Conservation (phyloP, 306 rosid genomes). For the Fragaria ananassa region DNA sequence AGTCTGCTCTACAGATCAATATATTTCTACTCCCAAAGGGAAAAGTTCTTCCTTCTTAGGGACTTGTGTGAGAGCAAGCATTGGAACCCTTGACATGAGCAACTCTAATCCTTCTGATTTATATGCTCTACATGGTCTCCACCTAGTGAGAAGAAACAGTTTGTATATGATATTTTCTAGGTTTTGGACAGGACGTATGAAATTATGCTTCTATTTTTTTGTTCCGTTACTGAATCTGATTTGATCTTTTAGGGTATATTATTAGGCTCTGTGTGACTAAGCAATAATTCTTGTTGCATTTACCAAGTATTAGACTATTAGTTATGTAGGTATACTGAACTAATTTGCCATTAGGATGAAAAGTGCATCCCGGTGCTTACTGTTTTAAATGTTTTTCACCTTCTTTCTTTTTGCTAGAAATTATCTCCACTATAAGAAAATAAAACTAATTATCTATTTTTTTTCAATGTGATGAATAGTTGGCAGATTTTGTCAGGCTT, state of each 20-base stretch:
- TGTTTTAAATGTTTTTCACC: background rate
- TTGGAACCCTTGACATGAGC: background rate
- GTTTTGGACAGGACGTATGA: background rate
- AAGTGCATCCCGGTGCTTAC: background rate
- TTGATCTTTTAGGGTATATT: background rate
- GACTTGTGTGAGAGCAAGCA: background rate
- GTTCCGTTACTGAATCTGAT: background rate
- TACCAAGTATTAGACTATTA: background rate
- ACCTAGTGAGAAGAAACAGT: background rate
- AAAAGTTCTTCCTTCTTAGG: background rate
- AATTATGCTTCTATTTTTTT: background rate
- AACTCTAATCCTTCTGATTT: background rate
- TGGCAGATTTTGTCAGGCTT: constrained; percentile 88
- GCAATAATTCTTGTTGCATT: background rate
- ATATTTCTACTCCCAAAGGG: background rate
- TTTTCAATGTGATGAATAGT: constrained; percentile 41
- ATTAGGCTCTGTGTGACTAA: background rate
- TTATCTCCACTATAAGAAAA: background rate
- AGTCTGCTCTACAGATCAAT: background rate
- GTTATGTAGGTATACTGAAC: background rate
- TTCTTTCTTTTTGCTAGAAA: background rate
- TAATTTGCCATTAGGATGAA: background rate
- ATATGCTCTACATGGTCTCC: background rate
- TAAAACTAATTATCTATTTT: constrained; percentile 17
- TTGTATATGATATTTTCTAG: background rate